Conservation (phyloP, 2,329 filamentous ascomycete species). For the Ophiostoma novo-ulmi region DNA sequence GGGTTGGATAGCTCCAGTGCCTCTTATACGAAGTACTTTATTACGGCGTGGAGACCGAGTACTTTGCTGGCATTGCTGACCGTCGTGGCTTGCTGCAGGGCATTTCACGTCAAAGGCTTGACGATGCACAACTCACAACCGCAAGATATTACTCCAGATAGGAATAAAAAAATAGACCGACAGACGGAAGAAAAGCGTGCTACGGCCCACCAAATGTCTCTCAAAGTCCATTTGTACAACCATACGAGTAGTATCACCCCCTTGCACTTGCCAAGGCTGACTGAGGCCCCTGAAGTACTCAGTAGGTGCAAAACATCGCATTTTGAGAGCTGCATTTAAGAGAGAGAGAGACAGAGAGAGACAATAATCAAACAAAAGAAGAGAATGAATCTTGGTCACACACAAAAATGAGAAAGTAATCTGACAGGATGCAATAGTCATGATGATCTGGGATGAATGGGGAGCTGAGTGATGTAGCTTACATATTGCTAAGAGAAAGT, state of each 20-base stretch:
- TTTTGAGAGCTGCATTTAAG: not conserved
- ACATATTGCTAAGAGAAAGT: too few species aligned
- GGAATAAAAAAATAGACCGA: not conserved
- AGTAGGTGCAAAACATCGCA: not conserved
- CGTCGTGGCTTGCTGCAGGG: not conserved
- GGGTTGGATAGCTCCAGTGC: not conserved
- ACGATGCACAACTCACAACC: not conserved
- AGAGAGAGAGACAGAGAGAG: not conserved
- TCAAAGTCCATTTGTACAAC: not conserved
- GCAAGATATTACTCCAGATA: not conserved
- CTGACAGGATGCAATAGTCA: not conserved
- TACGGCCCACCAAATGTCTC: not conserved
- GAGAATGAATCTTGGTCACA: not conserved
- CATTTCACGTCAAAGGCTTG: not conserved
- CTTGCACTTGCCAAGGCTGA: constrained; percentile 2
- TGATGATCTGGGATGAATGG: not conserved
- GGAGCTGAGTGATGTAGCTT: not conserved
- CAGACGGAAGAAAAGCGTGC: not conserved
- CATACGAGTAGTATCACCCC: not conserved
- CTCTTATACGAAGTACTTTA: too few species aligned
- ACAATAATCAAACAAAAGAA: not conserved
- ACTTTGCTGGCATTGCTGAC: not conserved
- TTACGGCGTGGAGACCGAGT: not conserved
- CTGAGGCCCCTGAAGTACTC: not conserved
- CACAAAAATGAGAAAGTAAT: too few species aligned